Conservation (phyloP, 2,329 filamentous ascomycete genomes). For the Aspergillaceae sp. region DNA sequence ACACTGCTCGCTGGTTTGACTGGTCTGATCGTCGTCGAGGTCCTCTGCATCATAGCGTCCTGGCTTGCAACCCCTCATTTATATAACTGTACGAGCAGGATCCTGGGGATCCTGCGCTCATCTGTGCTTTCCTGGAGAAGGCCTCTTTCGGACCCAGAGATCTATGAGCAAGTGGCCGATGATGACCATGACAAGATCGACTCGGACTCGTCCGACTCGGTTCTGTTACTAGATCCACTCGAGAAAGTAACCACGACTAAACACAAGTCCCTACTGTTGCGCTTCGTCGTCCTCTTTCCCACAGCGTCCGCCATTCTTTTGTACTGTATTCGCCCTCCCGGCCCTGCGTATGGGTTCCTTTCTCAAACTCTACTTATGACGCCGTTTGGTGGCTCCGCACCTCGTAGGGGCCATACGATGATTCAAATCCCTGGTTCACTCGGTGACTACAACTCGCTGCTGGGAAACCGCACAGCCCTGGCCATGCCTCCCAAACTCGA, state of each 20-base stretch:
- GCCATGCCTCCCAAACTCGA: slow-evolving; percentile 7
- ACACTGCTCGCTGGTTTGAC: slow-evolving; percentile 26
- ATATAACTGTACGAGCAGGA: slow-evolving; percentile 16
- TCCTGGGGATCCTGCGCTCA: slow-evolving; percentile 17
- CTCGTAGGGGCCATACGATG: slow-evolving; percentile 2
- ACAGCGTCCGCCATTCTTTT: slow-evolving; percentile 16
- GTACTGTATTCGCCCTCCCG: slow-evolving; percentile 18
- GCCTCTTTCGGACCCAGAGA: slow-evolving; percentile 12
- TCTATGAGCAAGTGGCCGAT: slow-evolving; percentile 17
- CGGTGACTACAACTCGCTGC: slow-evolving; percentile 7
- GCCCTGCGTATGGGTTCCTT: slow-evolving; percentile 17
- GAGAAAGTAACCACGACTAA: slow-evolving; percentile 1
- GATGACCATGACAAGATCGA: too few species aligned
- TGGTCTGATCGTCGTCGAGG: slow-evolving; percentile 24
- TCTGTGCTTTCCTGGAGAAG: slow-evolving; percentile 9
- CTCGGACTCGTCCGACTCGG: background rate
- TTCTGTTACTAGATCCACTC: background rate
- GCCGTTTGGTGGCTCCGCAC: slow-evolving; percentile 9
- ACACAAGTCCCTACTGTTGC: slow-evolving; percentile 4
- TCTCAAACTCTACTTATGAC: slow-evolving; percentile 6
- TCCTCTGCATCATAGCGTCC: slow-evolving; percentile 16
- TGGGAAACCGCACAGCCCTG: slow-evolving; percentile 8
- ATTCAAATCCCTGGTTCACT: slow-evolving; percentile 6
- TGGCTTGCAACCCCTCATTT: slow-evolving; percentile 17
- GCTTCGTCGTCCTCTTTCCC: slow-evolving; percentile 13